Conservation (phyloP, 2,329 filamentous ascomycete species). For the Erysiphe pulchra region DNA sequence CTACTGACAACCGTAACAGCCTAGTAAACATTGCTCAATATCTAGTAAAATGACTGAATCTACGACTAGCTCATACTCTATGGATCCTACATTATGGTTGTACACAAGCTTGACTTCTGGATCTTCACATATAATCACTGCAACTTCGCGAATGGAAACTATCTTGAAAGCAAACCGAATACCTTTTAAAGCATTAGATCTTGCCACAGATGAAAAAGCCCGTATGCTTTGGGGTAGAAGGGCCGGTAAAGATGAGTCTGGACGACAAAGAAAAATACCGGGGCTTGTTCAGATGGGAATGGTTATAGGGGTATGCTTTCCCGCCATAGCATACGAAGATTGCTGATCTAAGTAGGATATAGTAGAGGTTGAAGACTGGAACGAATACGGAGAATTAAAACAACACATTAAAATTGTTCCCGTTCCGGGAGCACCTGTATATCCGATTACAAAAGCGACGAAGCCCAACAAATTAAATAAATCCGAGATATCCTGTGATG, state of each 20-base stretch:
- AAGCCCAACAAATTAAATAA: conserved; percentile 1
- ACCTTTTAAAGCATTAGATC: conserved; percentile 76
- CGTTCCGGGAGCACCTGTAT: conserved; percentile 2
- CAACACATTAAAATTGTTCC: conserved; percentile 46
- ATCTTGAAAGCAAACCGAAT: conserved; percentile 89
- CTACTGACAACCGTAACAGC: no score
- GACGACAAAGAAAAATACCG: conserved; percentile 52
- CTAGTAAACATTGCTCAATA: background rate
- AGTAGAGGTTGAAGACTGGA: conserved; percentile 93
- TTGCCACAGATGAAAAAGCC: conserved; percentile 71
- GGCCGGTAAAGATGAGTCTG: conserved; percentile 40
- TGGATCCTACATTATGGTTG: conserved; percentile 60
- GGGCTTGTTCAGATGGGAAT: conserved; percentile 68
- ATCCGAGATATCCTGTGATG: conserved; percentile 1
- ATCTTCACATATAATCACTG: conserved; percentile 87
- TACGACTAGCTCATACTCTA: conserved; percentile 13
- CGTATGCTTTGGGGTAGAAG: conserved; percentile 72
- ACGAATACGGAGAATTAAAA: conserved; percentile 89
- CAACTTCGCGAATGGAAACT: conserved; percentile 82
- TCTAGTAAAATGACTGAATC: conserved; percentile 11
- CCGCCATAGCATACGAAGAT: background rate
- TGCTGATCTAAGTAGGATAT: conserved; percentile 37
- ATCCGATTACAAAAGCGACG: conserved; percentile 7
- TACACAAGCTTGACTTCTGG: conserved; percentile 92
- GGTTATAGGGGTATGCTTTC: conserved; percentile 51